A percentile compares a stretch with the other conserved stretches of the same genome.
These are phyloP conservation scores for Pseudoscleropodium purum DNA, from an alignment of 225 moss, liverwort and hornwort species.

Conservation along the genomic window DNA sequence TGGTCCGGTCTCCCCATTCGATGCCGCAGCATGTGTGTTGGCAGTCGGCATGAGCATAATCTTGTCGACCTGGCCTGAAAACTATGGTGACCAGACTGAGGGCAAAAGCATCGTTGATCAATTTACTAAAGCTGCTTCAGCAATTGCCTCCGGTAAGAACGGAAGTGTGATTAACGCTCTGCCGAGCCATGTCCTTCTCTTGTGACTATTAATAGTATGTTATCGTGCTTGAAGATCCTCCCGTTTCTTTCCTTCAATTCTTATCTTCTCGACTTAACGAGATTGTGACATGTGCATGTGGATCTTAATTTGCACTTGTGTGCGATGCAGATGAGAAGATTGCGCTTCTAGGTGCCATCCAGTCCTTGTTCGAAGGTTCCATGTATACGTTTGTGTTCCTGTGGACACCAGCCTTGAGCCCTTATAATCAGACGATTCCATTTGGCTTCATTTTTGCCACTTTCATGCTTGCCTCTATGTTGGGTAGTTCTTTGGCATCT, in stretches of 20 bases:
- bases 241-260: background rate
- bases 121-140: conserved; percentile 70
- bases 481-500: conserved; percentile 96
- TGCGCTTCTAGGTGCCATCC: conserved; percentile 88
- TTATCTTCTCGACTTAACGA: background rate
- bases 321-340: conserved; percentile 81
- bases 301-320: background rate
- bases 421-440: conserved; percentile 61
- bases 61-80: conserved; percentile 74
- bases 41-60: conserved; percentile 81
- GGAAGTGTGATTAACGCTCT: background rate
- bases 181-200: background rate
- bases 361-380: conserved; percentile 96
- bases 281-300: background rate
- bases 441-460: conserved; percentile 97
- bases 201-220: background rate
- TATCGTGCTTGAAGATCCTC: background rate
- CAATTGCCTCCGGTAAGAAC: conserved; percentile 81
- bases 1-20: conserved; percentile 94
- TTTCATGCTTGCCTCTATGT: conserved; percentile 97
- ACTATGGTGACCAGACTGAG: conserved; percentile 87
- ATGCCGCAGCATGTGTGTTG: conserved; percentile 69
- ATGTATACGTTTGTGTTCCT: conserved; percentile 99
- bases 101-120: conserved; percentile 69
- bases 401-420: conserved; percentile 93